Conservation (phyloP, 2,329 filamentous ascomycete genomes). For the Acrodontium crateriforme region DNA sequence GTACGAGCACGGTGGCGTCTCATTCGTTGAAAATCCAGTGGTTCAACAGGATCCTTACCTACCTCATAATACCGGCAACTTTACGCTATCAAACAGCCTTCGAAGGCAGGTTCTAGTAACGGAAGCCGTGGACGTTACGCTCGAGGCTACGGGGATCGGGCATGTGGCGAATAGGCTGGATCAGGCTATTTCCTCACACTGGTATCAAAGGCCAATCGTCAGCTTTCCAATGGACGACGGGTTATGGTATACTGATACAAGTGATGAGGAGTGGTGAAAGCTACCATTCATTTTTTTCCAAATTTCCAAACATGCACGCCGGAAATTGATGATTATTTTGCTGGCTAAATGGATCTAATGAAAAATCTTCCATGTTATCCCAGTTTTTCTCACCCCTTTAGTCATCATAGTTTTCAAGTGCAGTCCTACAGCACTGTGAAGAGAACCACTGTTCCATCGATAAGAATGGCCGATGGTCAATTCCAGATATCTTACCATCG, state of each 20-base stretch:
- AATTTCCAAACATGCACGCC: too few relatives aligned
- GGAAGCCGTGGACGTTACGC: conserved; percentile 12
- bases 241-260: conserved; percentile 21
- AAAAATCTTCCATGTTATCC: too few relatives aligned
- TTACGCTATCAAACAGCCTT: conserved; percentile 3
- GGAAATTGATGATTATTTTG: too few relatives aligned
- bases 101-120: conserved; percentile 7
- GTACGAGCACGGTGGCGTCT: conserved; percentile 12
- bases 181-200: conserved; percentile 11
- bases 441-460: too few relatives aligned
- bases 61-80: conserved; percentile 1
- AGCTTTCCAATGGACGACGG: conserved; percentile 19
- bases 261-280: conserved; percentile 21
- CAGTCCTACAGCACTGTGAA: too few relatives aligned
- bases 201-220: conserved; percentile 14
- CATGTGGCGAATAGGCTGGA: conserved; percentile 8
- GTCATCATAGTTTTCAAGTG: too few relatives aligned
- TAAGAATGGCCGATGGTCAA: too few relatives aligned
- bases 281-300: too few relatives aligned
- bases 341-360: too few relatives aligned
- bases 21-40: conserved; percentile 10
- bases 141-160: conserved; percentile 10
- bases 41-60: conserved; percentile 2
- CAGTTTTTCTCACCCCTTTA: too few relatives aligned
- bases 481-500: too few relatives aligned